Conservation (phyloP, 2,329 filamentous ascomycete genomes). For the Metarhizium guizhouense region DNA sequence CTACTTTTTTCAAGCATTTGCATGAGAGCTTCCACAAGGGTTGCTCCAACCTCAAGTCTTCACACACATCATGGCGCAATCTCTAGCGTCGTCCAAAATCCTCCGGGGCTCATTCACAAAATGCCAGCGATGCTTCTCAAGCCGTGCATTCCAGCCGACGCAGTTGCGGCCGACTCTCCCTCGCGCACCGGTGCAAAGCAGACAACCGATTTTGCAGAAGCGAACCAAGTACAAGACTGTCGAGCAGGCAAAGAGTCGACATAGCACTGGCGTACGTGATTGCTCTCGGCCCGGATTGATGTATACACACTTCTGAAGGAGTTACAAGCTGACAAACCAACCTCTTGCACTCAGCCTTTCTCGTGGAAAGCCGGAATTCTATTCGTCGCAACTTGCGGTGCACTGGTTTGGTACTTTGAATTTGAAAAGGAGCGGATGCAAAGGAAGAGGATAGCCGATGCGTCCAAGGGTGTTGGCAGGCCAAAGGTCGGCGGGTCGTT, state of each 20-base stretch:
- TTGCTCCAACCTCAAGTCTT: background rate
- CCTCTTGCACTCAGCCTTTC: conserved; percentile 58
- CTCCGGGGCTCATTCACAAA: conserved; percentile 24
- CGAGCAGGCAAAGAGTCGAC: conserved; percentile 49
- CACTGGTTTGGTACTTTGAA: conserved; percentile 84
- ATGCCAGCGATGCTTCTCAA: conserved; percentile 32
- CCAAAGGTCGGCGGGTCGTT: conserved; percentile 92
- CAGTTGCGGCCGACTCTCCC: conserved; percentile 25
- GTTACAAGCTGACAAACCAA: conserved; percentile 16
- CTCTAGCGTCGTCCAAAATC: conserved; percentile 25
- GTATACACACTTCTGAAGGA: background rate
- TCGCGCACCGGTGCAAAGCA: conserved; percentile 20
- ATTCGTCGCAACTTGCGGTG: conserved; percentile 70
- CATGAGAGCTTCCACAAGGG: background rate
- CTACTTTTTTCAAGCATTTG: background rate
- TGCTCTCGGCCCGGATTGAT: background rate
- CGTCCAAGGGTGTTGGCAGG: conserved; percentile 83
- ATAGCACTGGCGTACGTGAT: conserved; percentile 43
- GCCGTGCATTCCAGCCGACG: conserved; percentile 24
- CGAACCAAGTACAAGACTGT: conserved; percentile 42
- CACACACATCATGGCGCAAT: conserved; percentile 27
- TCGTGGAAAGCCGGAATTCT: conserved; percentile 84
- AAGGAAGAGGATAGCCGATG: conserved; percentile 78
- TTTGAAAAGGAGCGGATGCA: conserved; percentile 88
- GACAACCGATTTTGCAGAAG: conserved; percentile 27